Evolutionary conservation across 1,139 yeast species (phyloP).

Genomic region (Yamadazyma blattariae): DNA sequence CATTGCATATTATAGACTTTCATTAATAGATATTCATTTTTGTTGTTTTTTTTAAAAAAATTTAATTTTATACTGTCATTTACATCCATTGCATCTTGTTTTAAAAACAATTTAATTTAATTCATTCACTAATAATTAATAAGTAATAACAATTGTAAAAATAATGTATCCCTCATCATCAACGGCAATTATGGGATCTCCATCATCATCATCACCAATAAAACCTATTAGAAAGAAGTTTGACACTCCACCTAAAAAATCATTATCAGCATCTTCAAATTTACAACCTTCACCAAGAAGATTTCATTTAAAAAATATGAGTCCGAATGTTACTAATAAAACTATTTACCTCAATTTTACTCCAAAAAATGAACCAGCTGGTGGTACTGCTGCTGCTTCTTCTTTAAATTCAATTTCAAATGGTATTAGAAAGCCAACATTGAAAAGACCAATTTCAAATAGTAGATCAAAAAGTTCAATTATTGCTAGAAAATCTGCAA

Average conservation of each 20-base stretch:
- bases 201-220: conserved; percentile 10
- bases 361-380: conserved; percentile 6
- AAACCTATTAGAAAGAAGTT: not conserved
- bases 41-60: too few species aligned
- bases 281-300: conserved; percentile 27
- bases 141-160: too few species aligned
- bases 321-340: conserved; percentile 39
- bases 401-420: too few species aligned
- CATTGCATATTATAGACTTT: too few species aligned
- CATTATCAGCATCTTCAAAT: not conserved
- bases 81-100: too few species aligned
- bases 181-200: conserved; percentile 9
- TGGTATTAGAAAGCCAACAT: conserved; percentile 13
- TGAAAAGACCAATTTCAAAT: conserved; percentile 16
- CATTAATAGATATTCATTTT: not conserved
- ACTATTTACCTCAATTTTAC: conserved; percentile 23
- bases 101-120: too few species aligned
- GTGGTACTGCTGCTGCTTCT: not conserved
- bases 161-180: not conserved
- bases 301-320: conserved; percentile 35
- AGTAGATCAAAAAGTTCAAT: conserved; percentile 14
- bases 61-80: too few species aligned
- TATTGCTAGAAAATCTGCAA: conserved; percentile 8
- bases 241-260: not conserved
- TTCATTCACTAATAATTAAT: too few species aligned